Evolutionary conservation across 441 rosid species (phyloP).

Genomic region (Hura crepitans): DNA sequence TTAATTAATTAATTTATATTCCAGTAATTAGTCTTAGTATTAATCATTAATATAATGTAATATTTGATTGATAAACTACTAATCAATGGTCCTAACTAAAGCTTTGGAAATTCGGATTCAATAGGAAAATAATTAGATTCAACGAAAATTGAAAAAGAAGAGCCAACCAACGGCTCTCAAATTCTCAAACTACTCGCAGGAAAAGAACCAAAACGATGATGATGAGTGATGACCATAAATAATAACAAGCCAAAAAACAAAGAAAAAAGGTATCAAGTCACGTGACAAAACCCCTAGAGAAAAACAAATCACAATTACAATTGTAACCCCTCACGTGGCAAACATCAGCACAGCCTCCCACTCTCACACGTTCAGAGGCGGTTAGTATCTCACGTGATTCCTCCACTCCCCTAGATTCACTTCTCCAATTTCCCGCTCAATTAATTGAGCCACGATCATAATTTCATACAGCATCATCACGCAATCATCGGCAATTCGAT

Average conservation of each 20-base stretch:
- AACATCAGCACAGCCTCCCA: slow-evolving; percentile 29
- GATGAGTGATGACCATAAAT: too few species aligned
- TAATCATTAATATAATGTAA: too few species aligned
- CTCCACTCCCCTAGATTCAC: slow-evolving; percentile 14
- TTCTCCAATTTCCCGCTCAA: not conserved
- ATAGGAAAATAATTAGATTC: too few species aligned
- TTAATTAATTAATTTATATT: not conserved
- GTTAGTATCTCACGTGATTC: slow-evolving; percentile 18
- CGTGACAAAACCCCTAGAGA: slow-evolving; percentile 18
- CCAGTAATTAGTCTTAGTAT: not conserved
- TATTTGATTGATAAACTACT: not conserved
- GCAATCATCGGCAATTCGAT: too few species aligned
- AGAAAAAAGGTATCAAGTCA: slow-evolving; percentile 21
- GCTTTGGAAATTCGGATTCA: not conserved
- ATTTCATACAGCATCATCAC: too few species aligned
- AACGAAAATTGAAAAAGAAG: too few species aligned
- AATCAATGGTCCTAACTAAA: not conserved
- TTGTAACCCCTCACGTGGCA: slow-evolving; percentile 29
- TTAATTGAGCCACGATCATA: not conserved
- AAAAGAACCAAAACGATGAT: too few species aligned
- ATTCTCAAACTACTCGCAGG: too few species aligned
- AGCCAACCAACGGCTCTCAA: too few species aligned
- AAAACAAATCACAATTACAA: not conserved
- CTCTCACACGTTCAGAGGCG: slow-evolving; percentile 19
- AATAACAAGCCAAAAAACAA: not conserved